These are phyloP conservation scores for Handroanthus guayacan DNA, from an alignment of 257 asterid species.

Conservation along the genomic window DNA sequence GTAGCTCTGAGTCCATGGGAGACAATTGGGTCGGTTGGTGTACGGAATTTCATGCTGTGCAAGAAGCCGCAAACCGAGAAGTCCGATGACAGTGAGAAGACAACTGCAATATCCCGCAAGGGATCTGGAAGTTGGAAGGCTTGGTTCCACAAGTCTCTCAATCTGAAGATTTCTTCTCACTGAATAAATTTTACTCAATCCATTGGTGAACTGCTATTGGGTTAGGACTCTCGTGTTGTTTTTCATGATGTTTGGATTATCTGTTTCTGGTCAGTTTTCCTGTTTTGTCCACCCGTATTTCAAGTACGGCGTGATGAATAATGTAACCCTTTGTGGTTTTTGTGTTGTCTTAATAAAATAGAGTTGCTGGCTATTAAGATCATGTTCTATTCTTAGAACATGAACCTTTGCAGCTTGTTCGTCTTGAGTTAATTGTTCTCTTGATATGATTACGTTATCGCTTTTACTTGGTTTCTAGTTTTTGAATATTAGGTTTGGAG, in stretches of 20 bases:
- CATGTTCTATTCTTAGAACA: neutral
- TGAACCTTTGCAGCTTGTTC: neutral
- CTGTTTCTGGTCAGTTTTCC: neutral
- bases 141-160: slow-evolving; percentile 82
- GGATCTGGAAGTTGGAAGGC: slow-evolving; percentile 67
- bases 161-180: slow-evolving; percentile 67
- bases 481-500: neutral
- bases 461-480: neutral
- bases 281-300: neutral
- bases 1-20: slow-evolving; percentile 89
- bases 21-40: slow-evolving; percentile 81
- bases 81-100: slow-evolving; percentile 39
- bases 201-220: neutral
- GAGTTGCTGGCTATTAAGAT: slow-evolving; percentile 14
- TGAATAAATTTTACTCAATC: slow-evolving; percentile 40
- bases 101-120: slow-evolving; percentile 51
- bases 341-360: slow-evolving; percentile 6
- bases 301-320: slow-evolving; percentile 12
- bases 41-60: slow-evolving; percentile 83
- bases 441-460: neutral
- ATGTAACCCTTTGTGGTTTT: slow-evolving; percentile 26
- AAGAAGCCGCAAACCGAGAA: slow-evolving; percentile 69
- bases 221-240: slow-evolving; percentile 2
- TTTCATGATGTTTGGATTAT: neutral
- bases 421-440: neutral